Evolutionary conservation across 805 yeast species (phyloP), one percentile per base, ranked within the genome.

Genomic region (Zygosaccharomyces siamensis): DNA sequence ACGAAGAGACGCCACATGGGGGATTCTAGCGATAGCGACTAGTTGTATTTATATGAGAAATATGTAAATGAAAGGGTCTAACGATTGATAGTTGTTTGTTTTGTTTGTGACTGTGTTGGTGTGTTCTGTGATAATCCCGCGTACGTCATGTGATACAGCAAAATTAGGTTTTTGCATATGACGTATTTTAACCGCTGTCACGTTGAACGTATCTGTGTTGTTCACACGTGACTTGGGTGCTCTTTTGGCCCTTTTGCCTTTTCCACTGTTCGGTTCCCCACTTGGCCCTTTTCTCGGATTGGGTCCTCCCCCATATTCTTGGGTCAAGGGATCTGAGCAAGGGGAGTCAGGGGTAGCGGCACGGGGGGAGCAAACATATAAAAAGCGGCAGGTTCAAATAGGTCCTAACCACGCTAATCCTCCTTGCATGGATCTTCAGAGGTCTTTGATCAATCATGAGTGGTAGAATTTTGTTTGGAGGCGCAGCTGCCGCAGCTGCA

Each of bases 401-500:
- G 36, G 7, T 11, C n/a, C 12, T 7, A 5, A 1, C 7, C 27
- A 6, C 11, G 26, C 11, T 16, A 11, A 1, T 14, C 18, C n/a
- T 5, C 26, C 31, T 23, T 8, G 3, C 18, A 36, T 1, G 10
- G 11, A 26, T 5, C 20, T 5, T 1, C 20, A 16, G 30, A 20
- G 7, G 31, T 3, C 30, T 27, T 26, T 4, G 8, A 40, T 12
- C 42, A 18, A 16, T n/a, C 7, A 56, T 59, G 64, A 56, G 61
- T 33, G 48, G 57, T 16, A 61, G 57, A 54, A 47, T 58, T 37
- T 48, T 61, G 18, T 45, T 61, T 35, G 63, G 64, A 12, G 56
- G 63, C 16, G 62, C 58, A 24, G 66, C 63, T 16, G 56, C 54
- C 3, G 54, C 58, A 1, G 58, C 63, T n/a, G 60, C 64, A 7